phyloP scores from a whole-genome alignment of 768 basidiomycete genomes.

The Mycena kentingensis region DNA sequence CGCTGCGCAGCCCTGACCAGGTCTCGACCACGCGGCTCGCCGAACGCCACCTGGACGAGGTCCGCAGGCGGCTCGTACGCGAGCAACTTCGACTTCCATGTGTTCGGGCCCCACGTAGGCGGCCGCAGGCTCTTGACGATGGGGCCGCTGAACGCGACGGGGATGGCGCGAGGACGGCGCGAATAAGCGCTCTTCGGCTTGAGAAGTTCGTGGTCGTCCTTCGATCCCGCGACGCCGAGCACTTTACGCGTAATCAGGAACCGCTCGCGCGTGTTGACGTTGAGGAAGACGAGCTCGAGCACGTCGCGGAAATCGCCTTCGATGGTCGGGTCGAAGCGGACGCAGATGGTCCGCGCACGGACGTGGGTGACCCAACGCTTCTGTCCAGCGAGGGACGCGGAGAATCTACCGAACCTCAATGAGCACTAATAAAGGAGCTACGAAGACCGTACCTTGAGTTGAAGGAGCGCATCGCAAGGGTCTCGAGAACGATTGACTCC shows the following conservation, averaged over 20 bases:
- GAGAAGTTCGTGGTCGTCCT: conserved; percentile 50
- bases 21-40: conserved; percentile 11
- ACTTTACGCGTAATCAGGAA: conserved; percentile 53
- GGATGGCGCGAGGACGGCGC: conserved; percentile 22
- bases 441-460: conserved; percentile 10
- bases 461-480: conserved; percentile 9
- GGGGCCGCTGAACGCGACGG: conserved; percentile 30
- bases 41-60: conserved; percentile 36
- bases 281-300: conserved; percentile 49
- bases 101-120: conserved; percentile 40
- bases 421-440: background rate
- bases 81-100: conserved; percentile 37
- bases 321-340: conserved; percentile 38
- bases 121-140: conserved; percentile 41
- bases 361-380: conserved; percentile 29
- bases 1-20: conserved; percentile 29
- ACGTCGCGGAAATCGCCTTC: conserved; percentile 50
- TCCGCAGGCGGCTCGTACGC: conserved; percentile 34
- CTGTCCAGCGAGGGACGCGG: conserved; percentile 34
- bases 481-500: conserved; percentile 16
- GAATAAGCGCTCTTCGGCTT: conserved; percentile 48
- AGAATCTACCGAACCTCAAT: conserved; percentile 30
- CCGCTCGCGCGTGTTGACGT: conserved; percentile 31
- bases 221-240: conserved; percentile 48
- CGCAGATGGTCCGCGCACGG: conserved; percentile 28